Percentiles rank a stretch among this genome's conserved stretches.
phyloP scores from a whole-genome alignment of 345 rosid genomes.

The Heritiera fomes region DNA sequence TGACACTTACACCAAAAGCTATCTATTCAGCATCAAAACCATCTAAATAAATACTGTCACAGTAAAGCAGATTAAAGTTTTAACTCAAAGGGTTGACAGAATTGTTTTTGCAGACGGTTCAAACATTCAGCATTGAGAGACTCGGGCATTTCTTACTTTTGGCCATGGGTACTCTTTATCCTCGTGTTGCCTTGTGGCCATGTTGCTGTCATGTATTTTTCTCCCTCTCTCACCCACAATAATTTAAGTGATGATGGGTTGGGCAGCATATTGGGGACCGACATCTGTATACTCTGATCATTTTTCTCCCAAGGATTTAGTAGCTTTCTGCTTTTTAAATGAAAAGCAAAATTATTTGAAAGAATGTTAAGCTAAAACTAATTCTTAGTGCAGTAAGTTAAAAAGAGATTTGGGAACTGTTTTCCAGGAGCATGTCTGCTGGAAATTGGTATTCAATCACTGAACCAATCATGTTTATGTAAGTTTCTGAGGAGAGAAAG shows the following conservation, averaged over 20 bases:
- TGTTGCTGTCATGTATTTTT: constrained; percentile 14
- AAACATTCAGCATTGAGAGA: background rate
- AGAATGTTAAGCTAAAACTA: background rate
- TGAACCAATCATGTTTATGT: constrained; percentile 34
- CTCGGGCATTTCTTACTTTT: background rate
- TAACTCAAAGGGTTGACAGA: background rate
- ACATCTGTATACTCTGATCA: background rate
- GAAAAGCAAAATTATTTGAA: background rate
- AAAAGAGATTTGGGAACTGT: constrained; percentile 13
- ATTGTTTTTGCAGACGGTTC: background rate
- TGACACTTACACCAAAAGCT: too few species aligned
- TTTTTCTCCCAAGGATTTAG: background rate
- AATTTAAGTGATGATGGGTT: constrained; percentile 32
- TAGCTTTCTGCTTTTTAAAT: constrained; percentile 10
- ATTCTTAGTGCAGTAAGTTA: background rate
- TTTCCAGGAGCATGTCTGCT: constrained; percentile 31
- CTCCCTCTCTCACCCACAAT: background rate
- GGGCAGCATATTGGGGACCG: constrained; percentile 33
- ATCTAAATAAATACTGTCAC: background rate
- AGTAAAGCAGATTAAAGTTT: background rate
- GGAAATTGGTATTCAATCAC: constrained; percentile 26
- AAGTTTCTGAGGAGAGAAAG: constrained; percentile 28
- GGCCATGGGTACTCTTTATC: background rate
- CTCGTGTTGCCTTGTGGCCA: constrained; percentile 5
- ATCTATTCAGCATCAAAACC: background rate